These are phyloP conservation scores for Vaccinium myrtillus DNA, from an alignment of 148 eudicot species.

Conservation along the genomic window DNA sequence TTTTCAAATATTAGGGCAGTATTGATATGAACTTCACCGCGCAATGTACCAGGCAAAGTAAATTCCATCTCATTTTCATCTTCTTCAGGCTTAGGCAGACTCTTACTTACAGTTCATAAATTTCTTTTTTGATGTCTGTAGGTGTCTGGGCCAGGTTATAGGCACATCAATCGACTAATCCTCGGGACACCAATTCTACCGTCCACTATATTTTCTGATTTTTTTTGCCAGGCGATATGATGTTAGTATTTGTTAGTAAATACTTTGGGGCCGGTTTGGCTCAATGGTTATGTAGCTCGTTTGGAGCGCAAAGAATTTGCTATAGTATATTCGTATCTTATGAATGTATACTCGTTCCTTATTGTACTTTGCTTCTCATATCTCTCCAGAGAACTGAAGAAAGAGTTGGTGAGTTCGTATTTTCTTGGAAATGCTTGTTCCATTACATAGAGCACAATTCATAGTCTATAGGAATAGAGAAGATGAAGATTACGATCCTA, in stretches of 20 bases:
- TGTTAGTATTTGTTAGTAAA: no score
- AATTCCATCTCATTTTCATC: neutral
- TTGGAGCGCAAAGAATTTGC: no score
- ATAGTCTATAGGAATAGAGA: neutral
- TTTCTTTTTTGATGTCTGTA: no score
- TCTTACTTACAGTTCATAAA: no score
- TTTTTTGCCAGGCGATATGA: no score
- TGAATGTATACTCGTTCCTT: neutral
- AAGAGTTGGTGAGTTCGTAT: neutral
- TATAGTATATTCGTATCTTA: neutral
- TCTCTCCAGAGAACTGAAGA: neutral
- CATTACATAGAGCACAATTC: neutral
- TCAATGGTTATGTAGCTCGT: no score
- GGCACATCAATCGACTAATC: no score
- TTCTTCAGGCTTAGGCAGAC: no score
- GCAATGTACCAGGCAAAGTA: neutral
- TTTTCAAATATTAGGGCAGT: neutral
- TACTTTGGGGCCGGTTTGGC: no score
- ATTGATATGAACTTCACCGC: neutral
- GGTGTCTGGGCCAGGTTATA: no score
- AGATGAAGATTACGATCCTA: neutral
- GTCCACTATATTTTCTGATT: no score
- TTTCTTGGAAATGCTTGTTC: neutral
- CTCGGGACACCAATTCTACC: no score
- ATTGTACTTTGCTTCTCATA: neutral